Percentiles rank a stretch among this genome's conserved stretches.
Conservation (phyloP, 2,329 filamentous ascomycete genomes). For the Clonostachys rosea region DNA sequence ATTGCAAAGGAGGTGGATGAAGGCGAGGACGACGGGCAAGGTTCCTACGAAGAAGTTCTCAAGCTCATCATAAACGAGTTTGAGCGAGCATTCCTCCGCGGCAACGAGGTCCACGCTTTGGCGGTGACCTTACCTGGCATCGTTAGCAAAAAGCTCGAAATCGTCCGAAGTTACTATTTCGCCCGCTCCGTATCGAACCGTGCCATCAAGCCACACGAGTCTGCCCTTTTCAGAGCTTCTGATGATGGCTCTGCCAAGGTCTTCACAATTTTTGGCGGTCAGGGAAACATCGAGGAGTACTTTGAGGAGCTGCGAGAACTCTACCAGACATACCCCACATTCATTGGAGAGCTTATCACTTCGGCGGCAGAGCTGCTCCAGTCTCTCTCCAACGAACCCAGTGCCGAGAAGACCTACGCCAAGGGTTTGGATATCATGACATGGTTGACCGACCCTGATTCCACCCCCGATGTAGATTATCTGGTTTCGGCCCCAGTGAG, state of each 20-base stretch:
- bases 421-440: constrained; percentile 94
- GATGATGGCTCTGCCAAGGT: constrained; percentile 78
- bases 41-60: constrained; percentile 87
- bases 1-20: constrained; percentile 86
- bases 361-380: constrained; percentile 85
- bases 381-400: constrained; percentile 73
- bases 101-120: constrained; percentile 93
- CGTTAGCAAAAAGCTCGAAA: constrained; percentile 83
- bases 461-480: constrained; percentile 91
- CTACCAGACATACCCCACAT: constrained; percentile 84
- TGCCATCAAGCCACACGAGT: constrained; percentile 87
- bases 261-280: constrained; percentile 93
- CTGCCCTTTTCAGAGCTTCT: constrained; percentile 84
- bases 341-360: constrained; percentile 80
- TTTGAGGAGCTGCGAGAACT: constrained; percentile 95
- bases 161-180: constrained; percentile 87
- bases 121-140: constrained; percentile 85
- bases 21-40: constrained; percentile 83
- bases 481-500: constrained; percentile 92
- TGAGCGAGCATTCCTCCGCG: constrained; percentile 87
- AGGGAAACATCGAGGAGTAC: constrained; percentile 99
- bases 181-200: constrained; percentile 80
- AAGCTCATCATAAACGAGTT: constrained; percentile 94
- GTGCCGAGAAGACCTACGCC: constrained; percentile 90
- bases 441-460: constrained; percentile 86